Evolutionary conservation across 2,329 filamentous ascomycete species (phyloP).

Genomic region (Purpureocillium takamizusanense): DNA sequence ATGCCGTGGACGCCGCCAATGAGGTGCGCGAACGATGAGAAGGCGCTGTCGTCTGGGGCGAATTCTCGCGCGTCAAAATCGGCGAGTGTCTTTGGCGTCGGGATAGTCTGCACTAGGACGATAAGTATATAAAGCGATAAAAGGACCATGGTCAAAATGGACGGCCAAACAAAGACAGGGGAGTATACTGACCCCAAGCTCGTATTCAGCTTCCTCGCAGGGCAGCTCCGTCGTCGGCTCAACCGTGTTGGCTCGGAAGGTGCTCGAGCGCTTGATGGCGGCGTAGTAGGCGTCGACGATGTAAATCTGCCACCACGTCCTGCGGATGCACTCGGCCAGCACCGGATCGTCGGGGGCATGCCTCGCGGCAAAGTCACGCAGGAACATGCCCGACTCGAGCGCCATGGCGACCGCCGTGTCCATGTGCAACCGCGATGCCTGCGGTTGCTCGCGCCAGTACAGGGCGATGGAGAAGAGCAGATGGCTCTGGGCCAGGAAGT

Average conservation of each 20-base stretch:
- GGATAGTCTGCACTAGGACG: slow-evolving; percentile 27
- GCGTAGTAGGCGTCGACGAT: slow-evolving; percentile 45
- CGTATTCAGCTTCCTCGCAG: slow-evolving; percentile 53
- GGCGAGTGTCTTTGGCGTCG: slow-evolving; percentile 38
- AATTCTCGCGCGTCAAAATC: slow-evolving; percentile 57
- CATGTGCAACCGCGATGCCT: slow-evolving; percentile 17
- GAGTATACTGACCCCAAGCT: slow-evolving; percentile 21
- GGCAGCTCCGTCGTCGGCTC: slow-evolving; percentile 50
- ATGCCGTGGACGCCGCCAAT: slow-evolving; percentile 34
- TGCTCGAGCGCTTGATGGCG: slow-evolving; percentile 17
- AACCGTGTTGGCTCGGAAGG: slow-evolving; percentile 25
- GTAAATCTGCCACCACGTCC: slow-evolving; percentile 67
- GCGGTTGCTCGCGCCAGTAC: slow-evolving; percentile 21
- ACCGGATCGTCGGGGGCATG: slow-evolving; percentile 37
- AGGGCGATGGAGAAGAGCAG: slow-evolving; percentile 25
- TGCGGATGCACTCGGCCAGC: slow-evolving; percentile 50
- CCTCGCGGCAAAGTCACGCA: slow-evolving; percentile 7
- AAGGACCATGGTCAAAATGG: no score
- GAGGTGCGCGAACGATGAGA: slow-evolving; percentile 58
- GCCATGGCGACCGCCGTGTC: slow-evolving; percentile 20
- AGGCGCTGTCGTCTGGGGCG: slow-evolving; percentile 39
- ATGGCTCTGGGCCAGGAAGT: slow-evolving; percentile 24
- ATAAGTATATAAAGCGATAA: no score
- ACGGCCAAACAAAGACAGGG: no score
- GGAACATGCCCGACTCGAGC: no score